phyloP scores from a whole-genome alignment of 2,329 filamentous ascomycete species.

The Cladophialophora exuberans region DNA sequence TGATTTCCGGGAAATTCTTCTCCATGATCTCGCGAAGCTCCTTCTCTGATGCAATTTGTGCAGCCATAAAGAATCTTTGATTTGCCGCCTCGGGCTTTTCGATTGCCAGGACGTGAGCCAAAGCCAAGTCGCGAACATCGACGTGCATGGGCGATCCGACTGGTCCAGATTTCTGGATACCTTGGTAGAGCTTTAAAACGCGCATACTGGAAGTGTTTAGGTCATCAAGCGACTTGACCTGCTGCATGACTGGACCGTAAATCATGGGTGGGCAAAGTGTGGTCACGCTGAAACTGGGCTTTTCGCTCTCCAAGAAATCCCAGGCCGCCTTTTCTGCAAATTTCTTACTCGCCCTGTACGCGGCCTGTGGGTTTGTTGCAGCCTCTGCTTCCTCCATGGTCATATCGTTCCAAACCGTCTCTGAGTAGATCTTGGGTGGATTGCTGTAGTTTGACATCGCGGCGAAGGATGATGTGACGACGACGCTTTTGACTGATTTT shows the following conservation, averaged over 20 bases:
- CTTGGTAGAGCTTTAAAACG: constrained; percentile 37
- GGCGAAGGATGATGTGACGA: constrained; percentile 71
- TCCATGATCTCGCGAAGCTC: constrained; percentile 25
- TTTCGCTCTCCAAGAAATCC: constrained; percentile 35
- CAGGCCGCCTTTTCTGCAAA: constrained; percentile 35
- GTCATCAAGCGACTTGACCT: constrained; percentile 28
- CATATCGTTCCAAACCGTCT: constrained; percentile 61
- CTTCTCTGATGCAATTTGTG: constrained; percentile 15
- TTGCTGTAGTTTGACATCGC: constrained; percentile 56
- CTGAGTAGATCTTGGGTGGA: constrained; percentile 52
- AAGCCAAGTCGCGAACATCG: constrained; percentile 30
- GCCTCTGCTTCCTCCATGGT: constrained; percentile 53
- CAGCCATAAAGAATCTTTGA: constrained; percentile 26
- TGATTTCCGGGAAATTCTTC: constrained; percentile 24
- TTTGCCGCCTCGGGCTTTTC: constrained; percentile 22
- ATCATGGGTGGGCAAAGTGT: constrained; percentile 51
- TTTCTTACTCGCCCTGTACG: constrained; percentile 44
- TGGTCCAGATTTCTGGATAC: constrained; percentile 35
- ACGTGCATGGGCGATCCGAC: constrained; percentile 21
- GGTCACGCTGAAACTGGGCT: constrained; percentile 41
- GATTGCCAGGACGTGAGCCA: constrained; percentile 26
- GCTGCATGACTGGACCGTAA: constrained; percentile 44
- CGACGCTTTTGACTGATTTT: constrained; percentile 72
- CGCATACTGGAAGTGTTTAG: constrained; percentile 44
- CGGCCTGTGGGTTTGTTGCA: constrained; percentile 43